These are phyloP conservation scores for Calonectria multiphialidica DNA, from an alignment of 2,329 filamentous ascomycete species.

Conservation along the genomic window DNA sequence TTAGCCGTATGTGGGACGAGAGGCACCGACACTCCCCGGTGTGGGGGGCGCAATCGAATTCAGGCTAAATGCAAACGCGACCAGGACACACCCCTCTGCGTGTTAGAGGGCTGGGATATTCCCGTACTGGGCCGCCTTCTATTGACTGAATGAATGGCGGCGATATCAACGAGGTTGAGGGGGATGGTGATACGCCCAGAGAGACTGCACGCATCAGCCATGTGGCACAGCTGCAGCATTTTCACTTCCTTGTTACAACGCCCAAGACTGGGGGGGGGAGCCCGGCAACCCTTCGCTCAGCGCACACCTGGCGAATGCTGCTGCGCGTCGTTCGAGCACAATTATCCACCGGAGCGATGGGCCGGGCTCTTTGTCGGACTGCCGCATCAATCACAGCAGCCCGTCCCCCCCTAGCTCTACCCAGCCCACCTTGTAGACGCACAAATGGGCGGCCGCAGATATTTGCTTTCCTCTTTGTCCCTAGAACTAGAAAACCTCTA, in stretches of 20 bases:
- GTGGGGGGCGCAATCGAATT: slow-evolving; percentile 19
- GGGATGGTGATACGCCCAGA: not conserved
- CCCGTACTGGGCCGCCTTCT: not conserved
- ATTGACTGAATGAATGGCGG: not conserved
- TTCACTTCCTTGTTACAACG: not conserved
- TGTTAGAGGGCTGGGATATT: not conserved
- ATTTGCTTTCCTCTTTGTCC: slow-evolving; percentile 1
- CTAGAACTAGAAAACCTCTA: not conserved
- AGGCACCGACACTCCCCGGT: slow-evolving; percentile 32
- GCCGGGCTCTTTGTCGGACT: slow-evolving; percentile 14
- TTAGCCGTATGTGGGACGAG: slow-evolving; percentile 41
- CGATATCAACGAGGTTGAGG: not conserved
- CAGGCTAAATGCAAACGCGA: slow-evolving; percentile 38
- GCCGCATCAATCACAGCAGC: slow-evolving; percentile 42
- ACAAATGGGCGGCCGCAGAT: slow-evolving; percentile 41
- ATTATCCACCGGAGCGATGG: slow-evolving; percentile 1
- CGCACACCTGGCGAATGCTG: slow-evolving; percentile 15
- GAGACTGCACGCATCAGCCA: not conserved
- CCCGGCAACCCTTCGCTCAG: not conserved
- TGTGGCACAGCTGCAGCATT: not conserved
- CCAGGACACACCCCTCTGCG: not conserved
- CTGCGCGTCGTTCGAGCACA: slow-evolving; percentile 25
- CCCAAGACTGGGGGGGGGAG: slow-evolving; percentile 31
- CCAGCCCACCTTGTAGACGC: slow-evolving; percentile 38
- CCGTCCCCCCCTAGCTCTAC: not conserved